Evolutionary conservation across 805 yeast genomes (phyloP), one percentile per base, ranked within the genome.

Genomic region (Starmerella floricola): DNA sequence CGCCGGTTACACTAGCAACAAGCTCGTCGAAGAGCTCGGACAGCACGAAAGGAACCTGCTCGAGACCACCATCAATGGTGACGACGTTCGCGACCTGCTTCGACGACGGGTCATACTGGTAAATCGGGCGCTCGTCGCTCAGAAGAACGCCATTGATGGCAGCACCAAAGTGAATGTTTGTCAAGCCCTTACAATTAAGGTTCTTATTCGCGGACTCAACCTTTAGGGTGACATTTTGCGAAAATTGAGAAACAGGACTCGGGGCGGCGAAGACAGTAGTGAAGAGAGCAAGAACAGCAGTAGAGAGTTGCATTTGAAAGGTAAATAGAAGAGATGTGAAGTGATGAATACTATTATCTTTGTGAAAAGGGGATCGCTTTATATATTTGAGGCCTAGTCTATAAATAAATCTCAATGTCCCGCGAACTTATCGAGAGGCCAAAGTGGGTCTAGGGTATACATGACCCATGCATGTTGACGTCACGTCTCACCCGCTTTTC

Each of bases 131-230:
- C n/a, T 6, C n/a, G 31, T 39, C 24, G 10, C 36, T 8, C 11
- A 47, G 17, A 21, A 37, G 27, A 6, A 40, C 44, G 24, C 43
- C 50, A 16, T 49, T 46, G 26, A 36, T 26, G 11, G 43, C 50
- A 17, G 50, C 51, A 24, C 47, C 51, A 27, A 38, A 46, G 45
- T 48, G 51, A 23, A 42, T 24, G 19, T 6, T 20, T 18, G 31
- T 13, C 16, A 48, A 15, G 12, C 40, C 44, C 30, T 42, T 28
- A 28, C 32, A 27, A 28, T 20, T 17, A 19, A 40, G 17, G 3
- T 23, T n/a, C 12, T 16, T 0, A 27, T 48, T 36, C 16, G 26
- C 6, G 12, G 47, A 38, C 42, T 48, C 50, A 4, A 38, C 33
- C 17, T 17, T 15, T 6, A 48, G 43, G 3, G 41, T 36, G 28